phyloP scores from a whole-genome alignment of 495 filamentous ascomycete genomes.

The Pyrenula aspistea region DNA sequence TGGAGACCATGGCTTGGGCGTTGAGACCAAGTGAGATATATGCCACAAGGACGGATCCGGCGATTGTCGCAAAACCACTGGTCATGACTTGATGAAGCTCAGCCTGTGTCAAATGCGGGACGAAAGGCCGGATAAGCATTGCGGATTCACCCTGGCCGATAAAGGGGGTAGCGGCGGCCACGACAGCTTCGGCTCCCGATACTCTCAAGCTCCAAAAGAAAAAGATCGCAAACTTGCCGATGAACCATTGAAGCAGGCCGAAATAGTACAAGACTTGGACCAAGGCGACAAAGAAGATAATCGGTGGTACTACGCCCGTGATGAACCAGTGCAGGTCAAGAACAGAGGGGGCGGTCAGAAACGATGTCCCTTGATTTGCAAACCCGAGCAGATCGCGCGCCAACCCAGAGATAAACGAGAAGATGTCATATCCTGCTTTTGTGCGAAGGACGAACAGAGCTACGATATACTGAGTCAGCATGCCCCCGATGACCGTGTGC shows the following conservation, averaged over 20 bases:
- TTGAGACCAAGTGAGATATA: constrained; percentile 74
- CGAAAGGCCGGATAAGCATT: constrained; percentile 81
- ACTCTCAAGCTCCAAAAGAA: constrained; percentile 85
- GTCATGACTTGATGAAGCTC: constrained; percentile 89
- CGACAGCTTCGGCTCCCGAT: constrained; percentile 88
- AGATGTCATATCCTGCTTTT: constrained; percentile 68
- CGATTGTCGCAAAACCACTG: constrained; percentile 57
- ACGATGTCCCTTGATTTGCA: constrained; percentile 52
- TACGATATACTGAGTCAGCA: constrained; percentile 78
- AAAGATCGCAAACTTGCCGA: constrained; percentile 72
- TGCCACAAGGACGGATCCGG: constrained; percentile 65
- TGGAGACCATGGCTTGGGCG: constrained; percentile 77
- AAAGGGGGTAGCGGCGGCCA: constrained; percentile 87
- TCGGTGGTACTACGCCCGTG: constrained; percentile 59
- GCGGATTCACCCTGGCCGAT: constrained; percentile 90
- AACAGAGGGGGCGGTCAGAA: constrained; percentile 48
- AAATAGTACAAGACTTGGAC: constrained; percentile 73
- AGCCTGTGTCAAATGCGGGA: constrained; percentile 67
- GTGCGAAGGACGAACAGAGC: constrained; percentile 79
- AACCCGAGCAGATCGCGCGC: constrained; percentile 61
- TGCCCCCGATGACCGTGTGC: constrained; percentile 80
- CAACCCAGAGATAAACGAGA: constrained; percentile 67
- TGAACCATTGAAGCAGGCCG: constrained; percentile 74
- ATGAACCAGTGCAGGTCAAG: constrained; percentile 49
- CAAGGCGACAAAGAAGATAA: constrained; percentile 86